These are phyloP conservation scores for Chaetothyriales sp. DNA, from an alignment of 2,329 filamentous ascomycete species.

Conservation along the genomic window DNA sequence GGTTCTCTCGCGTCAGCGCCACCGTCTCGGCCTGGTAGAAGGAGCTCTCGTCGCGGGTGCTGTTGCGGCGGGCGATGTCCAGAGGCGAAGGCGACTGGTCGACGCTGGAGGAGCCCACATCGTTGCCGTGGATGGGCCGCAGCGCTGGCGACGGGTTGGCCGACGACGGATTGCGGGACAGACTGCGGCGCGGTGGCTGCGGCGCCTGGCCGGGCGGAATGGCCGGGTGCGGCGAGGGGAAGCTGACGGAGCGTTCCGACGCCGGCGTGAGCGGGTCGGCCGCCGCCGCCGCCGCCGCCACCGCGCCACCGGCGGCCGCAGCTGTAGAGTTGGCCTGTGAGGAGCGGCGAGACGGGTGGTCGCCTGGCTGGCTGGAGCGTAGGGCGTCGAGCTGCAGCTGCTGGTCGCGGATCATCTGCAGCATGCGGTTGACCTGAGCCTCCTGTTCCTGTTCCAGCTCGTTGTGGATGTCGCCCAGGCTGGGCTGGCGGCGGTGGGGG, in stretches of 20 bases:
- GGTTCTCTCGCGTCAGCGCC: conserved; percentile 34
- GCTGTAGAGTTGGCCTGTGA: conserved; percentile 20
- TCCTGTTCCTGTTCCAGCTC: conserved; percentile 39
- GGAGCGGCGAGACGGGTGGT: conserved; percentile 4
- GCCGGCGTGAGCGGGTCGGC: conserved; percentile 32
- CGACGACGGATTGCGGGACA: conserved; percentile 25
- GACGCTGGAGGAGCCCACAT: conserved; percentile 5
- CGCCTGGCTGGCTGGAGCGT: conserved; percentile 17
- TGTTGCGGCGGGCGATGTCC: conserved; percentile 20
- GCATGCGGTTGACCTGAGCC: conserved; percentile 38
- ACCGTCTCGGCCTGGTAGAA: conserved; percentile 37
- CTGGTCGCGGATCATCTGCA: conserved; percentile 36
- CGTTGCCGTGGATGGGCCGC: conserved; percentile 19
- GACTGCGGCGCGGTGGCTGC: conserved; percentile 18
- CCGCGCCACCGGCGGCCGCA: conserved; percentile 27
- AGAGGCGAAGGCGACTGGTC: conserved; percentile 18
- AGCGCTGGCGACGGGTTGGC: conserved; percentile 25
- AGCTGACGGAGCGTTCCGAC: conserved; percentile 29
- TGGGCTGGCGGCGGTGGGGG: conserved; percentile 35
- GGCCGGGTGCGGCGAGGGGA: conserved; percentile 24
- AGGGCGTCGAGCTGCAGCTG: conserved; percentile 32
- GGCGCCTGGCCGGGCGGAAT: conserved; percentile 18
- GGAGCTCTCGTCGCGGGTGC: conserved; percentile 33
- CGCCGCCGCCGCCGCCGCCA: conserved; percentile 25
- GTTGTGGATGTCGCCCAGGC: conserved; percentile 37